Evolutionary conservation across 1,284 basidiomycete genomes (phyloP), one percentile per base, ranked within the genome.

Genomic region (Pascua sp.): DNA sequence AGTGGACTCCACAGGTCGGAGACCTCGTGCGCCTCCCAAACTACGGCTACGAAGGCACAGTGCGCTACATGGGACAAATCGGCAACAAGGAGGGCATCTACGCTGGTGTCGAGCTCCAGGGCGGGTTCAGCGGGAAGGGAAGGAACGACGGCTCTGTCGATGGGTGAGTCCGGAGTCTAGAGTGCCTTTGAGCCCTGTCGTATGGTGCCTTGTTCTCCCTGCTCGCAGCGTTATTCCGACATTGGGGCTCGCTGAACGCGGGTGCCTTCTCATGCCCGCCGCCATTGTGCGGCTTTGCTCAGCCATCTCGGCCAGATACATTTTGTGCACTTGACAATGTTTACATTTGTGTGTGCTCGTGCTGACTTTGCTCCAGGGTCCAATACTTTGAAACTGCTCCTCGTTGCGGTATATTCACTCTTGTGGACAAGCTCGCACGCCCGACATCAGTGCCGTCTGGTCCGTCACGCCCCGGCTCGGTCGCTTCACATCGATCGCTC

Each of bases 71-170:
- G 13, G 92, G 92, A 1, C 83, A 85, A 63, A 92, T 93, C 53
- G 85, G 89, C 17, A 89, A 88, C 48, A 95, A 95, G 74, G 81
- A 84, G 7, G 93, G 92, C 5, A 78, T 86, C 13, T 97, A 89
- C 89, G 92, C 90, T 32, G 92, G 92, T 37, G 89, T 97, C 15
- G 90, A 95, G 75, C 81, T 97, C n/a, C 80, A 83, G 63, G 87
- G 86, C 42, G 88, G 88, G 2, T 94, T 91, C 70, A 77, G 81
- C 13, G 93, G 95, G n/a, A 89, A 89, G 72, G 95, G 95, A 2
- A 98, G 98, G 80, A 98, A 98, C 69, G 86, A 98, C 69, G 95
- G 95, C 17, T 85, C 85, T 46, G 92, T 96, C 4, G 83, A 82
- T 63, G 90, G 90, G 92, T 95, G 71, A 81, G 90, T 73, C 24